Base-by-base conservation (phyloP, 2,329 filamentous ascomycete genomes). In the Colletotrichum theobromicola region DNA sequence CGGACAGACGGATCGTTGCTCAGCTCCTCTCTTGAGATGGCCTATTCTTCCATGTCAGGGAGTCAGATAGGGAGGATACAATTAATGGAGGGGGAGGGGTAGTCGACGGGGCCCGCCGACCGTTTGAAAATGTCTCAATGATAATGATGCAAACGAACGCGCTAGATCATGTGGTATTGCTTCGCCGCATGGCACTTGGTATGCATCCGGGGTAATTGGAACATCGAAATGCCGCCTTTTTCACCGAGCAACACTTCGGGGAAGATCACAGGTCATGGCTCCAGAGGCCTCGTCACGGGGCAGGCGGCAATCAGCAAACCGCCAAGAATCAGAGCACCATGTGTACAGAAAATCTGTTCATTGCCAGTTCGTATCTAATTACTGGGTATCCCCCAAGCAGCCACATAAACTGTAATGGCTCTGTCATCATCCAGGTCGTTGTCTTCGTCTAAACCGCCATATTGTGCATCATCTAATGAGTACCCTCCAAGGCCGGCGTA, bases 371-470 rank as follows among this genome's bases (percentile, higher is more conserved):
- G 62, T 60, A 72, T 73, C 63, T 75, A 75, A 75, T 73, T 75
- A 75, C 69, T 68, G 58, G 58, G 46, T 35, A 73, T 62, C 61
- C 72, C 72, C 34, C 64, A 42, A 65, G 53, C 42, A 71, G 67
- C 66, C 53, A 61, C 66, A 68, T 68, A 26, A 46, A 60, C 63
- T 63, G 60, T 57, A 58, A 66, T 72, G 71, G 63, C 61, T 75
- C 60, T 75, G 53, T 73, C 70, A 74, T 75, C 73, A 69, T 75
- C 73, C 70, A 74, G 64, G 73, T 75, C 73, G 64, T 75, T 69
- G 67, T 74, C 73, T 74, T 74, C 70, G 70, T 74, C 64, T 74
- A 73, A 73, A 75, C 69, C 70, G 42, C 70, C 70, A 68, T 69
- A 69, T 60, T 57, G 68, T 60, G 72, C 69, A 74, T 74, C 32